phyloP scores from a whole-genome alignment of 495 filamentous ascomycete genomes.

The Annulohypoxylon nitens region DNA sequence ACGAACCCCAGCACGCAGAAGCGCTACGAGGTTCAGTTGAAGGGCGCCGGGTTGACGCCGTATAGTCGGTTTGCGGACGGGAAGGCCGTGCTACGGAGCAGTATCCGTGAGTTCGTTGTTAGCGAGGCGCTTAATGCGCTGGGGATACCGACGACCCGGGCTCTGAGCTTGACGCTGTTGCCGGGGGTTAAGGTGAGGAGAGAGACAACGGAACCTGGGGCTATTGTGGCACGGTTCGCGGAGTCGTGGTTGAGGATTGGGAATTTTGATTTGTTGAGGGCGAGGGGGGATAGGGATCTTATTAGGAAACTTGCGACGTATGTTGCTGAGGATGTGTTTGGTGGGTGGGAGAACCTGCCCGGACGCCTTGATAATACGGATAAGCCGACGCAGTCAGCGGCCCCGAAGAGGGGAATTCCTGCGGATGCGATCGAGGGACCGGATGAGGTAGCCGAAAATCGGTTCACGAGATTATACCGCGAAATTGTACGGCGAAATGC shows the following conservation, averaged over 20 bases:
- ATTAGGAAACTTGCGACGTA: slow-evolving; percentile 82
- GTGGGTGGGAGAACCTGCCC: slow-evolving; percentile 85
- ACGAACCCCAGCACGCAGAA: slow-evolving; percentile 78
- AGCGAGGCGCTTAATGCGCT: slow-evolving; percentile 88
- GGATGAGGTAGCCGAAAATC: slow-evolving; percentile 78
- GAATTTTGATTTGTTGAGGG: slow-evolving; percentile 89
- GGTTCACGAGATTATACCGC: slow-evolving; percentile 87
- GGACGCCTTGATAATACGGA: slow-evolving; percentile 64
- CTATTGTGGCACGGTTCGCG: slow-evolving; percentile 93
- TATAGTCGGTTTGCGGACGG: slow-evolving; percentile 99
- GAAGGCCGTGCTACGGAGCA: slow-evolving; percentile 89
- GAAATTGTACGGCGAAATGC: slow-evolving; percentile 90
- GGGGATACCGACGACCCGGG: slow-evolving; percentile 86
- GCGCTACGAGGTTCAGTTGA: slow-evolving; percentile 92
- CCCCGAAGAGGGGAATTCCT: slow-evolving; percentile 64
- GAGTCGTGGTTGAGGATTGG: slow-evolving; percentile 91
- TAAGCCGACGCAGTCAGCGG: slow-evolving; percentile 47
- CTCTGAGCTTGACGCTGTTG: slow-evolving; percentile 81
- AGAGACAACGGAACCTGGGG: slow-evolving; percentile 91
- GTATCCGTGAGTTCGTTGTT: slow-evolving; percentile 93
- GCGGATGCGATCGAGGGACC: slow-evolving; percentile 72
- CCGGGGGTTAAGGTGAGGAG: slow-evolving; percentile 79
- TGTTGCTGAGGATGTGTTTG: slow-evolving; percentile 85
- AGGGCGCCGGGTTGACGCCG: slow-evolving; percentile 91
- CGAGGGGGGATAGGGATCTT: slow-evolving; percentile 80